Percentiles rank a stretch among this genome's conserved stretches.
These are phyloP conservation scores for Magnusiomyces fungicola DNA, from an alignment of 1,139 yeast species.

Conservation along the genomic window DNA sequence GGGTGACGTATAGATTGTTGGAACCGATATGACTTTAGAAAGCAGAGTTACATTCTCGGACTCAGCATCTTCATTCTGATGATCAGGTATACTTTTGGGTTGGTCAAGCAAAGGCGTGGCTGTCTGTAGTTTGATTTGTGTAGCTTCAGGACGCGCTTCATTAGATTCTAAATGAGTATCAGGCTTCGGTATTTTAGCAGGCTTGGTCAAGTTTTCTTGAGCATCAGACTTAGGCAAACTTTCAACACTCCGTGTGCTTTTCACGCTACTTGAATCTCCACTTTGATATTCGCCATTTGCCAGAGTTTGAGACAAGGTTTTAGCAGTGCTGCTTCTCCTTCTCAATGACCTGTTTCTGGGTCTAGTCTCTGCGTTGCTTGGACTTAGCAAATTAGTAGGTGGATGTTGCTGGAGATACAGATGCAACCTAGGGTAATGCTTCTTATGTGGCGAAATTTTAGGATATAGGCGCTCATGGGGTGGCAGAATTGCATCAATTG, in stretches of 20 bases:
- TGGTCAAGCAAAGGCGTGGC: no score
- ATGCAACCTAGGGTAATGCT: constrained; percentile 29
- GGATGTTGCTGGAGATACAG: constrained; percentile 17
- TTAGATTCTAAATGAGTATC: no score
- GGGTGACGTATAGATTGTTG: no score
- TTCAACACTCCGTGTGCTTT: neutral
- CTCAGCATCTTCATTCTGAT: neutral
- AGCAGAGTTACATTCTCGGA: neutral
- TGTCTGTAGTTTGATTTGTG: no score
- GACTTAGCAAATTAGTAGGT: neutral
- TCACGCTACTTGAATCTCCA: neutral
- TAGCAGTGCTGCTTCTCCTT: neutral
- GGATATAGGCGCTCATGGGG: constrained; percentile 22
- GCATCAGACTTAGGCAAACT: neutral
- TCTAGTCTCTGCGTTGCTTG: neutral
- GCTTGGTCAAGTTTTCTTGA: neutral
- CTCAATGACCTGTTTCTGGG: neutral
- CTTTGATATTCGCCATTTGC: neutral
- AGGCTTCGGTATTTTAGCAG: neutral
- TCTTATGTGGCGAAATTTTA: constrained; percentile 22
- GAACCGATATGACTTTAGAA: no score
- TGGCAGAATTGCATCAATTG: constrained; percentile 24
- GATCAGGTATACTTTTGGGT: no score
- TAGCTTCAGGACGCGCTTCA: no score
- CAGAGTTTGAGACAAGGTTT: neutral